These are phyloP conservation scores for Rhypophila decipiens DNA, from an alignment of 495 filamentous ascomycete genomes.

Conservation along the genomic window DNA sequence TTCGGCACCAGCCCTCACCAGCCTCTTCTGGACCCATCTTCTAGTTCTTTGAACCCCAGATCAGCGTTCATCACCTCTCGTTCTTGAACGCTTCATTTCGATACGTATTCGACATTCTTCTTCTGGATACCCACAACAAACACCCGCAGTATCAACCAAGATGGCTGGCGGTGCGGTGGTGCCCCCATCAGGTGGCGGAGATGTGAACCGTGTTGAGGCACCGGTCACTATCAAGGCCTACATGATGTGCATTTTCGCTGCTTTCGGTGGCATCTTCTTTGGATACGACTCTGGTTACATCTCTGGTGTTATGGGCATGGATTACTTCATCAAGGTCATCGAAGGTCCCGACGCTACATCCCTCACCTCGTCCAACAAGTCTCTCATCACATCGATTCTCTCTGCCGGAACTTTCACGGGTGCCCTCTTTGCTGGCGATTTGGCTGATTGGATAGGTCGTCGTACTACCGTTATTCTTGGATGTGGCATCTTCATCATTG, in stretches of 20 bases:
- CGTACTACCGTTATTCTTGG: constrained; percentile 60
- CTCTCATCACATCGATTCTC: constrained; percentile 67
- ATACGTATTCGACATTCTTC: no score
- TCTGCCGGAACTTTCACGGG: constrained; percentile 57
- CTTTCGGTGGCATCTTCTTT: constrained; percentile 63
- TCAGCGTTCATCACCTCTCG: not conserved
- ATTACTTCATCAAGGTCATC: constrained; percentile 45
- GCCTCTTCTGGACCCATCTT: not conserved
- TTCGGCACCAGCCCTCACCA: not conserved
- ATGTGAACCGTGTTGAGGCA: constrained; percentile 49
- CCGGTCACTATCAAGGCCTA: constrained; percentile 60
- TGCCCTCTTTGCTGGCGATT: constrained; percentile 59
- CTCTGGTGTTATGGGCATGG: constrained; percentile 51
- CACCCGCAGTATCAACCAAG: no score
- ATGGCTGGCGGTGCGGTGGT: constrained; percentile 28
- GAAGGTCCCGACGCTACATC: constrained; percentile 27
- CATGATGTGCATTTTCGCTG: constrained; percentile 60
- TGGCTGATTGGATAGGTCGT: constrained; percentile 64
- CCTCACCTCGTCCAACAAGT: constrained; percentile 39
- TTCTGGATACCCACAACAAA: not conserved
- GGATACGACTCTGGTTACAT: constrained; percentile 62
- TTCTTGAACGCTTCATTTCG: not conserved
- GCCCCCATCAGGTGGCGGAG: constrained; percentile 36
- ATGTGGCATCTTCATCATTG: constrained; percentile 56
- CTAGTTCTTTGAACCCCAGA: not conserved